A percentile compares a stretch with the other conserved stretches of the same genome.
These are phyloP conservation scores for Hermanozyma aechmeae DNA, from an alignment of 805 yeast species.

Conservation along the genomic window DNA sequence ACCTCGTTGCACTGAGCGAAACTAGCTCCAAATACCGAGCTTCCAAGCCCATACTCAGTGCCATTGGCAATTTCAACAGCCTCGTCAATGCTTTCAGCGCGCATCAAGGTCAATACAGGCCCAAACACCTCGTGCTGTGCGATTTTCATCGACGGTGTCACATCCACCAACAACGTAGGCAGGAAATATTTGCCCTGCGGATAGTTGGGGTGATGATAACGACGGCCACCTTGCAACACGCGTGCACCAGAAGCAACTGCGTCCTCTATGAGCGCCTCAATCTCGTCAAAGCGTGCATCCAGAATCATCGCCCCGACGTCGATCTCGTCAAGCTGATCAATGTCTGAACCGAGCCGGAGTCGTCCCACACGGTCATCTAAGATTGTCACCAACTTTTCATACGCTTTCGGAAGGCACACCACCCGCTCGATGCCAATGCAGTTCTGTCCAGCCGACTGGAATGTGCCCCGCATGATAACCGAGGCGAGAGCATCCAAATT, in stretches of 20 bases:
- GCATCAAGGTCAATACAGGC: conserved; percentile 75
- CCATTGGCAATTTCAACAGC: conserved; percentile 75
- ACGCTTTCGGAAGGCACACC: conserved; percentile 64
- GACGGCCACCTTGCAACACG: conserved; percentile 71
- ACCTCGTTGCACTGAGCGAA: conserved; percentile 50
- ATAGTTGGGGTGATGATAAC: conserved; percentile 78
- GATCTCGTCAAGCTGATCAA: conserved; percentile 81
- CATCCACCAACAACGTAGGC: conserved; percentile 84
- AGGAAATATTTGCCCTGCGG: conserved; percentile 92
- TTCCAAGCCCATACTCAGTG: conserved; percentile 85
- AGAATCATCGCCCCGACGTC: conserved; percentile 97
- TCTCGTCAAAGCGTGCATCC: conserved; percentile 56
- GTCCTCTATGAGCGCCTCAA: conserved; percentile 59
- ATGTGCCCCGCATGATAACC: conserved; percentile 86
- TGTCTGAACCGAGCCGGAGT: conserved; percentile 79
- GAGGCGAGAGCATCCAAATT: conserved; percentile 50
- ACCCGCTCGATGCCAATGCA: conserved; percentile 97
- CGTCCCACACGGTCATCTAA: conserved; percentile 48
- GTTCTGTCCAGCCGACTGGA: conserved; percentile 96
- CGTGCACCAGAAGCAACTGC: conserved; percentile 81
- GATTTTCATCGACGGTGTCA: conserved; percentile 61
- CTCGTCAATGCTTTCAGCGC: conserved; percentile 54
- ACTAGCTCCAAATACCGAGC: conserved; percentile 74
- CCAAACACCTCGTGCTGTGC: conserved; percentile 93
- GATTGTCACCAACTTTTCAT: conserved; percentile 50